Evolutionary conservation across 2,329 filamentous ascomycete genomes (phyloP), one percentile per base, ranked within the genome.

Genomic region (Sordariomycetes sp.): DNA sequence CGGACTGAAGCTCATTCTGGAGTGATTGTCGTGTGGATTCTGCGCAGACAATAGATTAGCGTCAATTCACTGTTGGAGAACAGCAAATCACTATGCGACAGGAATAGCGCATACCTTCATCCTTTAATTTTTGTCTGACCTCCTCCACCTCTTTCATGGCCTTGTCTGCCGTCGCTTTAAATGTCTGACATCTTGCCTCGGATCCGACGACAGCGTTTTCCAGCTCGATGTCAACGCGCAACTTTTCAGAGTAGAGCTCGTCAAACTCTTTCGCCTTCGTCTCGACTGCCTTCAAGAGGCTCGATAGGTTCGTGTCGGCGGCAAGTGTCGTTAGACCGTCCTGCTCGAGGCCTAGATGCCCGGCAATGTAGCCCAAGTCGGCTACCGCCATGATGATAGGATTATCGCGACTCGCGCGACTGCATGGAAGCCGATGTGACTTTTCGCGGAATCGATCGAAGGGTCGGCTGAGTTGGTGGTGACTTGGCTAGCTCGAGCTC

Each of bases 191-290:
- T 71, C 91, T 89, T 25, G 87, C 85, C 69, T 97, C 93, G 60
- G 88, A 87, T 63, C 83, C 88, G 65, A 91, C 87, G 54, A 96
- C 87, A 20, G 87, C 88, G 71, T 90, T 94, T 71, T 99, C 94
- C 8, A 97, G 81, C 75, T 97, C 92, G 52, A 99, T 94, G 66
- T 96, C 90, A 53, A 89, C 77, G 64, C 90, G 87, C 52, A 97
- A 80, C 74, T 97, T 97, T 63, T 96, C 89, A 11, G 93, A 87
- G 65, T 87, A 90, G 48, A 96, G 75, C 46, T 85, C 81, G 68
- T 96, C 90, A 65, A 83, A 87, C 66, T 96, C 90, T 65, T 86
- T 88, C 40, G 89, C 90, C 71, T 94, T 96, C 34, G 77, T 75
- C 25, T 86, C 81, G 57, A 97, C 82, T 28, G 88, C 86, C 61